Percentiles rank a stretch among this genome's conserved stretches.
Evolutionary conservation across 2,329 filamentous ascomycete species (phyloP).

Genomic region (Xylaria sp.): DNA sequence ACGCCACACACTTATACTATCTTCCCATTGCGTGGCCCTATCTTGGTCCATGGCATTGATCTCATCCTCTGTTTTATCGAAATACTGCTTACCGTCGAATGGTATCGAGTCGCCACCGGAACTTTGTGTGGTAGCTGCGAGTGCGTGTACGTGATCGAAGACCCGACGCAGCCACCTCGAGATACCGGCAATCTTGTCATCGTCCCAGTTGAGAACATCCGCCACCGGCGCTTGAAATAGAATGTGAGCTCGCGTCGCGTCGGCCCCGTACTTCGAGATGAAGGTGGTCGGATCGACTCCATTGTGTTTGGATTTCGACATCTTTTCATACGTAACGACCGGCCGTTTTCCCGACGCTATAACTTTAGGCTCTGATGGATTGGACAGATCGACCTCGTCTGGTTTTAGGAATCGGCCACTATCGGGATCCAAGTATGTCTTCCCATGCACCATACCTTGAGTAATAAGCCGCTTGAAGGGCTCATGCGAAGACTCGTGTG

Average conservation of each 20-base stretch:
- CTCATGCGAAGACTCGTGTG: conserved; percentile 51
- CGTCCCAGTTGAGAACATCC: conserved; percentile 88
- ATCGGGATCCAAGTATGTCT: conserved; percentile 76
- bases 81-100: conserved; percentile 43
- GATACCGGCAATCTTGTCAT: conserved; percentile 78
- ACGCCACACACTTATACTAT: conserved; percentile 63
- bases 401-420: conserved; percentile 79
- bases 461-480: conserved; percentile 84
- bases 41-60: conserved; percentile 40
- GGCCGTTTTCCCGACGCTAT: conserved; percentile 63
- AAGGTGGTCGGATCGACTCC: conserved; percentile 80
- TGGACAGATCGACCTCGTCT: conserved; percentile 70
- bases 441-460: conserved; percentile 93
- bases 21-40: conserved; percentile 46
- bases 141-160: conserved; percentile 58
- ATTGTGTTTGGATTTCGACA: conserved; percentile 95
- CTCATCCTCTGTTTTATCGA: conserved; percentile 43
- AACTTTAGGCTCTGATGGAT: conserved; percentile 64
- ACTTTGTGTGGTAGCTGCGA: conserved; percentile 29
- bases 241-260: conserved; percentile 84
- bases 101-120: not conserved
- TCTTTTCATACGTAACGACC: conserved; percentile 79
- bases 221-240: conserved; percentile 86
- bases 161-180: conserved; percentile 79
- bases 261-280: conserved; percentile 77